These are phyloP conservation scores for Epichloe festucae DNA, from an alignment of 2,329 filamentous ascomycete species.

Conservation along the genomic window DNA sequence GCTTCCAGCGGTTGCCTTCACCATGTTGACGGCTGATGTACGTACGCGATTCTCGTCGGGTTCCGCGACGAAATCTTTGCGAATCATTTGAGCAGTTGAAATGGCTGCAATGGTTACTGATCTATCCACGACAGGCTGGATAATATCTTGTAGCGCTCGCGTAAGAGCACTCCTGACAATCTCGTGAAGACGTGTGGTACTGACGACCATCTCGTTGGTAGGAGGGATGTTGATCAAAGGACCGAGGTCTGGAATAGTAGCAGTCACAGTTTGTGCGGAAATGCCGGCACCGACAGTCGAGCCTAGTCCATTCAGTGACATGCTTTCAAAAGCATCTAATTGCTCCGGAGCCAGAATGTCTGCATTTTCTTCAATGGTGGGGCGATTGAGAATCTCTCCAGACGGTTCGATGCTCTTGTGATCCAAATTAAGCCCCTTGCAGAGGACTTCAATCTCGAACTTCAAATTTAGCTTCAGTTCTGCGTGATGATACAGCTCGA, in stretches of 20 bases:
- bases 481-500: constrained; percentile 86
- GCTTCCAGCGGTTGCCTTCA: constrained; percentile 86
- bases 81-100: constrained; percentile 86
- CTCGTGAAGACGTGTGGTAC: constrained; percentile 50
- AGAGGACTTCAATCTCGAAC: constrained; percentile 96
- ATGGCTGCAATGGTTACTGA: constrained; percentile 98
- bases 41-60: constrained; percentile 78
- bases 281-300: constrained; percentile 58
- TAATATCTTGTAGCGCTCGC: constrained; percentile 87
- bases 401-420: constrained; percentile 85
- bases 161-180: constrained; percentile 82
- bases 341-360: constrained; percentile 52
- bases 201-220: constrained; percentile 66
- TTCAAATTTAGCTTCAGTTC: constrained; percentile 95
- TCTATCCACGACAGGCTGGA: constrained; percentile 90
- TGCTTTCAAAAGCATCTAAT: constrained; percentile 70
- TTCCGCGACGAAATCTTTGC: constrained; percentile 93
- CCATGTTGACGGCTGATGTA: constrained; percentile 81
- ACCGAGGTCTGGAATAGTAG: constrained; percentile 72
- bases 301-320: constrained; percentile 63
- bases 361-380: constrained; percentile 46
- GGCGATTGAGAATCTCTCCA: constrained; percentile 69
- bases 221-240: constrained; percentile 70
- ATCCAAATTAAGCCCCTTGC: constrained; percentile 82
- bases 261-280: constrained; percentile 63